A percentile compares a stretch with the other conserved stretches of the same genome.
Evolutionary conservation across 768 basidiomycete species (phyloP).

Genomic region (Trametes punicea): DNA sequence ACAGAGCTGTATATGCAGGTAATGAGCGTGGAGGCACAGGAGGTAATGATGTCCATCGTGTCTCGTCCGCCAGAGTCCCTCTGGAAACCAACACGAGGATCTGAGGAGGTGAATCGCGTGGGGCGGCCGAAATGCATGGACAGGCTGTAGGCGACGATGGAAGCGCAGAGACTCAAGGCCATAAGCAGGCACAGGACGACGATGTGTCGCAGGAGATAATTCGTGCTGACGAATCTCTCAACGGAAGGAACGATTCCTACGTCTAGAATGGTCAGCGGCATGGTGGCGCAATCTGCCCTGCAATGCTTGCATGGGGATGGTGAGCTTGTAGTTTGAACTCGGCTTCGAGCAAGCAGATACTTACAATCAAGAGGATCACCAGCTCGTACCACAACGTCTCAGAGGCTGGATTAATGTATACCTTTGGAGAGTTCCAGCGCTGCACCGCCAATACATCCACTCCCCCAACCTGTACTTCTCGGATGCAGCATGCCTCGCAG

Average conservation of each 20-base stretch:
- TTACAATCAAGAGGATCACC: too few species aligned
- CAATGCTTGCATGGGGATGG: too few species aligned
- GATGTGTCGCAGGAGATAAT: conserved; percentile 16
- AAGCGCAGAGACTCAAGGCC: conserved; percentile 1
- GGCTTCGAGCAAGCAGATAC: too few species aligned
- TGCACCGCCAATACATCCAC: too few species aligned
- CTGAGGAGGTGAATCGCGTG: conserved; percentile 14
- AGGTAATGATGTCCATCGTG: conserved; percentile 16
- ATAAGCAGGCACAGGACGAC: conserved; percentile 8
- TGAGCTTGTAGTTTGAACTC: too few species aligned
- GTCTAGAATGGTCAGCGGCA: conserved; percentile 7
- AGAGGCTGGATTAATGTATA: too few species aligned
- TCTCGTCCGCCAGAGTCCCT: conserved; percentile 7
- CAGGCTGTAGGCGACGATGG: conserved; percentile 2
- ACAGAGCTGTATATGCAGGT: conserved; percentile 19
- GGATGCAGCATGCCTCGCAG: too few species aligned
- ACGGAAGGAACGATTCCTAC: conserved; percentile 17
- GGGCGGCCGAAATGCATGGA: conserved; percentile 11
- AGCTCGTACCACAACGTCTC: too few species aligned
- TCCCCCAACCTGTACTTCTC: too few species aligned
- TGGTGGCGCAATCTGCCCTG: too few species aligned
- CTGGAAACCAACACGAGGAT: conserved; percentile 14
- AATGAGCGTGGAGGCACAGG: conserved; percentile 15
- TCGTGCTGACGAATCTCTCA: conserved; percentile 17
- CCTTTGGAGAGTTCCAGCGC: too few species aligned